Percentiles rank a stretch among this genome's conserved stretches.
These are phyloP conservation scores for Hanseniaspora hatyaiensis DNA, from an alignment of 805 yeast species.

Conservation along the genomic window DNA sequence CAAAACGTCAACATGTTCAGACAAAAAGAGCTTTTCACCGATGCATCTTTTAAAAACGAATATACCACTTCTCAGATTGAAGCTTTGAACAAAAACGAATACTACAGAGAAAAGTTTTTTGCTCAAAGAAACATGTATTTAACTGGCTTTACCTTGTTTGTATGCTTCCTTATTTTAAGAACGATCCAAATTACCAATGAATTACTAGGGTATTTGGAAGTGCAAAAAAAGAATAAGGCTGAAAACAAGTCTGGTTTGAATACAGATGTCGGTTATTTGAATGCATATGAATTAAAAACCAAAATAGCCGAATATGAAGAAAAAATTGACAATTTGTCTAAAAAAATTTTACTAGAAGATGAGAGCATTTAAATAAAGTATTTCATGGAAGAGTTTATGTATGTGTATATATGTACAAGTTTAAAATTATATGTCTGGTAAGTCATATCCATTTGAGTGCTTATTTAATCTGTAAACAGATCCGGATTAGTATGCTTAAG, in stretches of 20 bases:
- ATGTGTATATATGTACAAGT: background rate
- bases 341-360: conserved; percentile 13
- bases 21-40: background rate
- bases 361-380: conserved; percentile 14
- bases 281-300: conserved; percentile 37
- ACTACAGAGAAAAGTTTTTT: conserved; percentile 82
- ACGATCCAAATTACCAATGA: conserved; percentile 73
- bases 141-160: conserved; percentile 87
- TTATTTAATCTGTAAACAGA: too few relatives aligned
- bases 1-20: conserved; percentile 19
- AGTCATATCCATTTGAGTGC: too few relatives aligned
- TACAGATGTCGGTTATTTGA: conserved; percentile 15
- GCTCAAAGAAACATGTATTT: conserved; percentile 94
- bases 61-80: background rate
- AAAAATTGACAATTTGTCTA: conserved; percentile 45
- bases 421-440: too few relatives aligned
- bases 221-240: conserved; percentile 34
- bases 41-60: background rate
- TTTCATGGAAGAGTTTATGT: too few relatives aligned
- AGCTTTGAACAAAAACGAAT: conserved; percentile 54
- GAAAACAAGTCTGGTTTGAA: background rate
- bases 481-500: too few relatives aligned
- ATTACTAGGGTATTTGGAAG: conserved; percentile 48
- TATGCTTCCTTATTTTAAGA: conserved; percentile 73
- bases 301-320: conserved; percentile 49